Evolutionary conservation across 208 protist genomes (phyloP).

Genomic region (Trypanosoma avium): DNA sequence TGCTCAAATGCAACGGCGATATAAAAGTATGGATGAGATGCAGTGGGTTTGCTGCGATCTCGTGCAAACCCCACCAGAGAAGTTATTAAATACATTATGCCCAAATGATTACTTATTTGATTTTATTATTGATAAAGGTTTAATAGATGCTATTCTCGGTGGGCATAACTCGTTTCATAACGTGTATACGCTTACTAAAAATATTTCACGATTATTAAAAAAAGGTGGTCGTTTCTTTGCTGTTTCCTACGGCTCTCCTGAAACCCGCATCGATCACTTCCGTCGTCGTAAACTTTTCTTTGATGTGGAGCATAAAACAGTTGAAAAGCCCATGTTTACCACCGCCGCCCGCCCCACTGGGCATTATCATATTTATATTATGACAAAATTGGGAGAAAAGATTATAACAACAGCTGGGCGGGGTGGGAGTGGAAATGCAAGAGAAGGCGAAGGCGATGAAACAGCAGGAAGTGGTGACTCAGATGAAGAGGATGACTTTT

Average conservation of each 20-base stretch:
- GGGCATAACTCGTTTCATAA: slow-evolving; percentile 90
- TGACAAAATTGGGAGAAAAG: slow-evolving; percentile 74
- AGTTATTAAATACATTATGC: slow-evolving; percentile 73
- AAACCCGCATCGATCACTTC: slow-evolving; percentile 91
- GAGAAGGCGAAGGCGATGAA: slow-evolving; percentile 22
- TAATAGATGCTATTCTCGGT: slow-evolving; percentile 84
- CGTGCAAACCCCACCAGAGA: slow-evolving; percentile 74
- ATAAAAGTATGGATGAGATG: slow-evolving; percentile 86
- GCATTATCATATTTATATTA: slow-evolving; percentile 92
- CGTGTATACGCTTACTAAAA: slow-evolving; percentile 85
- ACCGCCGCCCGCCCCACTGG: slow-evolving; percentile 70
- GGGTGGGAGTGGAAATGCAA: slow-evolving; percentile 36
- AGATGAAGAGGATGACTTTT: slow-evolving; percentile 92
- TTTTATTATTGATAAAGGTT: slow-evolving; percentile 90
- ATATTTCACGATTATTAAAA: slow-evolving; percentile 86
- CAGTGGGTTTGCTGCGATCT: slow-evolving; percentile 84
- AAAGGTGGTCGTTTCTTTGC: slow-evolving; percentile 82
- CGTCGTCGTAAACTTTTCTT: slow-evolving; percentile 82
- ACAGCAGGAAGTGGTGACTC: slow-evolving; percentile 37
- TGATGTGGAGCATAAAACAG: slow-evolving; percentile 80
- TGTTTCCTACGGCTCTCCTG: slow-evolving; percentile 87
- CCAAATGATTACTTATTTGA: slow-evolving; percentile 85
- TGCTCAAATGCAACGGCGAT: slow-evolving; percentile 84
- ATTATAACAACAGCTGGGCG: slow-evolving; percentile 30
- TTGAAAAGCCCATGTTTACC: slow-evolving; percentile 90